phyloP scores from a whole-genome alignment of 1,284 basidiomycete genomes.

The Pseudozyma hubeiensis region DNA sequence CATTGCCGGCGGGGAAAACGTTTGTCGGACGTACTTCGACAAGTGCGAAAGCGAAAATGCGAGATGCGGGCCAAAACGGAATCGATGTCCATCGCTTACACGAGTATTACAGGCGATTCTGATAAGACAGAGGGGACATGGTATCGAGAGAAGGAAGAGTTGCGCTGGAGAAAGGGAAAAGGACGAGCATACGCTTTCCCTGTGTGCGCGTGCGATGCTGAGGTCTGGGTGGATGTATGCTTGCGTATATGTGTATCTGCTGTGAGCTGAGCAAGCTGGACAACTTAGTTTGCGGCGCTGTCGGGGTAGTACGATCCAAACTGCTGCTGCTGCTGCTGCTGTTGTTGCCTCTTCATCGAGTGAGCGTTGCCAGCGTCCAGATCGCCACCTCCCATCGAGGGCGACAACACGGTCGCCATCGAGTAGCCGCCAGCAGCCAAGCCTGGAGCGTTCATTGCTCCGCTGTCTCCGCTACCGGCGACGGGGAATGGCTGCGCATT shows the following conservation, averaged over 20 bases:
- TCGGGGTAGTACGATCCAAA: conserved; percentile 30
- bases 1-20: no score
- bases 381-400: conserved; percentile 16
- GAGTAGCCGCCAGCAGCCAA: conserved; percentile 17
- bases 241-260: background rate
- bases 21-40: no score
- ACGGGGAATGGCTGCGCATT: conserved; percentile 14
- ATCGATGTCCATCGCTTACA: no score
- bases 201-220: no score
- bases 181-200: background rate
- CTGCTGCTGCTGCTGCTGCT: conserved; percentile 12
- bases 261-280: background rate
- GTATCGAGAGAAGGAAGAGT: no score
- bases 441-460: background rate
- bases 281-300: conserved; percentile 5
- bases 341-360: conserved; percentile 11
- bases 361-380: conserved; percentile 6
- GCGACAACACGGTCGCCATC: conserved; percentile 21
- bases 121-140: no score
- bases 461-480: conserved; percentile 2
- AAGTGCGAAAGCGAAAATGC: background rate
- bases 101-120: no score
- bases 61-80: background rate
- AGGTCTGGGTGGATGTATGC: background rate
- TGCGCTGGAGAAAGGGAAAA: no score